Percentiles rank a stretch among this genome's conserved stretches.
Conservation (phyloP, 2,329 filamentous ascomycete species). For the Ceratocystis eucalypticola region DNA sequence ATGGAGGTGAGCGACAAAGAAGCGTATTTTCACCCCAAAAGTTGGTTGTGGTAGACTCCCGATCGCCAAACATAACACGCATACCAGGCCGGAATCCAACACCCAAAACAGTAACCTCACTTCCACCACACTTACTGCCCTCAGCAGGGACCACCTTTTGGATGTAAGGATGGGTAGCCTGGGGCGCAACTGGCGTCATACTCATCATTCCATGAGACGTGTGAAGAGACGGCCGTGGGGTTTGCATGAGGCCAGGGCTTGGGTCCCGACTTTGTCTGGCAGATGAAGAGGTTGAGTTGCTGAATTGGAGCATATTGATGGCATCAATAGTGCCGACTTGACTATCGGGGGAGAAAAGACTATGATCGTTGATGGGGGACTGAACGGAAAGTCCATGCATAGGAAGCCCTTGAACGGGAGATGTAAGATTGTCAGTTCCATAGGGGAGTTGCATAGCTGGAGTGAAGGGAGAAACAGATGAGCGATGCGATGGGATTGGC, state of each 20-base stretch:
- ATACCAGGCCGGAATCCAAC: constrained; percentile 63
- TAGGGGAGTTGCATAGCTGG: constrained; percentile 34
- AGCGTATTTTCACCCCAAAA: constrained; percentile 72
- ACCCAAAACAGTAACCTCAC: constrained; percentile 75
- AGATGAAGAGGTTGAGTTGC: constrained; percentile 59
- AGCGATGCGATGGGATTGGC: constrained; percentile 24
- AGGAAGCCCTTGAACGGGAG: constrained; percentile 17
- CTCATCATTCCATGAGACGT: constrained; percentile 31
- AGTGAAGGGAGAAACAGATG: constrained; percentile 41
- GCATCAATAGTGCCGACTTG: constrained; percentile 38
- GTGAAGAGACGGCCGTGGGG: constrained; percentile 32
- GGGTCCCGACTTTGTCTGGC: constrained; percentile 64
- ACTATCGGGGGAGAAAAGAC: constrained; percentile 26
- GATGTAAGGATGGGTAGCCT: constrained; percentile 40
- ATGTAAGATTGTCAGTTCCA: constrained; percentile 33
- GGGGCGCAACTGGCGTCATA: constrained; percentile 11
- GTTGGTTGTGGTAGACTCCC: constrained; percentile 54
- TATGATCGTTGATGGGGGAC: constrained; percentile 31
- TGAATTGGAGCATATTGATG: constrained; percentile 48
- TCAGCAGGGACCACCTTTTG: constrained; percentile 74
- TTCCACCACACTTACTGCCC: constrained; percentile 69
- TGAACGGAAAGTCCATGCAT: constrained; percentile 19
- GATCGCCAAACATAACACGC: constrained; percentile 69
- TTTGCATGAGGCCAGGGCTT: constrained; percentile 40
- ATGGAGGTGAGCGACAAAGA: constrained; percentile 64